Evolutionary conservation across 371 early-diverging fungal species (phyloP), one percentile per base, ranked within the genome.

Genomic region (Mortierella sp.): DNA sequence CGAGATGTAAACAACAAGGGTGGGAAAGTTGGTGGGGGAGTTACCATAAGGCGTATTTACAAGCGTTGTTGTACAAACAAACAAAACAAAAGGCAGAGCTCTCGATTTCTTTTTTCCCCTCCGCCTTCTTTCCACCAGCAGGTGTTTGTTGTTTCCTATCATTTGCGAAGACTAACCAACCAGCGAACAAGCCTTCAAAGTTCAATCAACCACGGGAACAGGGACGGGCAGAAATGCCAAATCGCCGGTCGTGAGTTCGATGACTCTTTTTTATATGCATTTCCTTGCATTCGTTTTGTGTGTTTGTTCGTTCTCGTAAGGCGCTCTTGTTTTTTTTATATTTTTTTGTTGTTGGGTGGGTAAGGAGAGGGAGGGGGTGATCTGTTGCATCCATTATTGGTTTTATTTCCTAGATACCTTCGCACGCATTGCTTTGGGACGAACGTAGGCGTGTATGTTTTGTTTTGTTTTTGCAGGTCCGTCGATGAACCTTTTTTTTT

Each of bases 21-120:
- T 79, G 80, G 75, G 80, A 80, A 80, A 80, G 76, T 77, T 32
- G 27, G 60, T 41, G 27, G 63, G 32, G 72, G 44, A 48, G 16
- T 48, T 51, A 32, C 29, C 14, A 4, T 32, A 32, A 5, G 58
- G 35, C 60, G 32, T 60, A 21, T 51, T 51, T 51, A 60, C 60
- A 32, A 32, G 32, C 16, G 60, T 32, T 4, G 60, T 60, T 60
- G 60, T 60, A 60, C 60, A 27, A 58, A 4, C 29, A 29, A 6
- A 46, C 14, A 60, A 16, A 60, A 32, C 41, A 41, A 41, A 41
- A 41, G 41, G 0, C 41, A 21, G 51, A 51, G 60, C 60, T 60
- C 29, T 60, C 35, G 4, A 11, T 56, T 7, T 24, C 3, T 2
- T 27, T 58, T 58, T 29, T 29, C 27, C 38, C 38, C 4, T 2